A percentile compares a stretch with the other conserved stretches of the same genome.
phyloP scores from a whole-genome alignment of 2,329 filamentous ascomycete species.

The Aspergillus aculeatus region DNA sequence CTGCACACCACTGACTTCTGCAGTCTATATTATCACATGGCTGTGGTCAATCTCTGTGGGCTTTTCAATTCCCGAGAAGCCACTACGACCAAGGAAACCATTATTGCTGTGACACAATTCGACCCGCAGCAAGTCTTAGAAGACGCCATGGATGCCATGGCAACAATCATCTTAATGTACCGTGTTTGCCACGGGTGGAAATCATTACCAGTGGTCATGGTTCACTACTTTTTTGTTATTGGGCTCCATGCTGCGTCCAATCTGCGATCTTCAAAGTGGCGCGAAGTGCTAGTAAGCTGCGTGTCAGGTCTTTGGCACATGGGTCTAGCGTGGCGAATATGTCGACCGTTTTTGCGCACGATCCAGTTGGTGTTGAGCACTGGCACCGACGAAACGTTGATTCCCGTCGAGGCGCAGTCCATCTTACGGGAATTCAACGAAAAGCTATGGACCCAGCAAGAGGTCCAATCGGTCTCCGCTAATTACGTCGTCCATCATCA shows the following conservation, averaged over 20 bases:
- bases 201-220: neutral
- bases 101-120: neutral
- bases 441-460: constrained; percentile 2
- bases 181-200: constrained; percentile 4
- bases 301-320: constrained; percentile 6
- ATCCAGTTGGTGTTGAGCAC: neutral
- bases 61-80: neutral
- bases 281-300: constrained; percentile 5
- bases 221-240: constrained; percentile 1
- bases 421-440: constrained; percentile 2
- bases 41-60: constrained; percentile 2
- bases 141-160: constrained; percentile 1
- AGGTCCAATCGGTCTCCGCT: neutral
- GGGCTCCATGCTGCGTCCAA: constrained; percentile 2
- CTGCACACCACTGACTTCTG: neutral
- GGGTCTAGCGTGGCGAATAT: constrained; percentile 1
- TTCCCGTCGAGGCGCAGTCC: neutral
- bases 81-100: neutral
- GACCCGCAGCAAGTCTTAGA: neutral
- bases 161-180: constrained; percentile 1
- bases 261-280: constrained; percentile 5
- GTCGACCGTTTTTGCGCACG: neutral
- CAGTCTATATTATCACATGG: constrained; percentile 5
- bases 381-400: neutral
- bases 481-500: constrained; percentile 5